Percentiles rank a stretch among this genome's conserved stretches.
phyloP scores from a whole-genome alignment of 129 eudicot species.

The Tanacetum coccineum region DNA sequence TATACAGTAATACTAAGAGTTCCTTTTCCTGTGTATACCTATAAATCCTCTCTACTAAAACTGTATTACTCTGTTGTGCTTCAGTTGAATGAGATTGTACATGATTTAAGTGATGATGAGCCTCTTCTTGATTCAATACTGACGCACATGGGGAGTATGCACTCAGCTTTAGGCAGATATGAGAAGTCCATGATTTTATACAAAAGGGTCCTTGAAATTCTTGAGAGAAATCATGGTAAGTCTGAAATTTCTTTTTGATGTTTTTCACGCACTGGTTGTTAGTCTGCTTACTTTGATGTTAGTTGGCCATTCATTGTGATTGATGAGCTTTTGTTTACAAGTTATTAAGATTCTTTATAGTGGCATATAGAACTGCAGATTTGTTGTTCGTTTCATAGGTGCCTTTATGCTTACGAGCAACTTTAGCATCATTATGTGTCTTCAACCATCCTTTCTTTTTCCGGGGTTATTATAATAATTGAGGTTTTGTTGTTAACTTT shows the following conservation, averaged over 20 bases:
- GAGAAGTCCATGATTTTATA: constrained; percentile 50
- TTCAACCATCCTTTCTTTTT: not conserved
- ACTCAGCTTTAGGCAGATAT: constrained; percentile 57
- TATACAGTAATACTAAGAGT: not conserved
- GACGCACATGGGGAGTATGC: constrained; percentile 87
- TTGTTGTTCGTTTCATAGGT: not conserved
- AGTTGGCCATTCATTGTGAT: too few species aligned
- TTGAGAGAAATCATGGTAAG: constrained; percentile 58
- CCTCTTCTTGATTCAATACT: constrained; percentile 73
- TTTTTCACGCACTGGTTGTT: not conserved
- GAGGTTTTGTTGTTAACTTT: constrained; percentile 5
- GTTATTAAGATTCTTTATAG: not conserved
- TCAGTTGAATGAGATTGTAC: constrained; percentile 64
- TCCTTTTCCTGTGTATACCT: not conserved
- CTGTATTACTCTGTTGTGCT: constrained; percentile 16
- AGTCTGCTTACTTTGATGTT: not conserved
- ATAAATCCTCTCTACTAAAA: not conserved
- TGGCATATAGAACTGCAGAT: not conserved
- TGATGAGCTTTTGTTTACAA: not conserved
- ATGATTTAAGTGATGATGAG: constrained; percentile 56
- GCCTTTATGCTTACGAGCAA: not conserved
- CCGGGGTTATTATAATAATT: not conserved
- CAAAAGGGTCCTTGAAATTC: constrained; percentile 46
- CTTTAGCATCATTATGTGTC: too few species aligned
- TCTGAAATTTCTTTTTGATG: not conserved